Evolutionary conservation across 2,329 filamentous ascomycete species (phyloP).

Genomic region (Aspergillus sojae): DNA sequence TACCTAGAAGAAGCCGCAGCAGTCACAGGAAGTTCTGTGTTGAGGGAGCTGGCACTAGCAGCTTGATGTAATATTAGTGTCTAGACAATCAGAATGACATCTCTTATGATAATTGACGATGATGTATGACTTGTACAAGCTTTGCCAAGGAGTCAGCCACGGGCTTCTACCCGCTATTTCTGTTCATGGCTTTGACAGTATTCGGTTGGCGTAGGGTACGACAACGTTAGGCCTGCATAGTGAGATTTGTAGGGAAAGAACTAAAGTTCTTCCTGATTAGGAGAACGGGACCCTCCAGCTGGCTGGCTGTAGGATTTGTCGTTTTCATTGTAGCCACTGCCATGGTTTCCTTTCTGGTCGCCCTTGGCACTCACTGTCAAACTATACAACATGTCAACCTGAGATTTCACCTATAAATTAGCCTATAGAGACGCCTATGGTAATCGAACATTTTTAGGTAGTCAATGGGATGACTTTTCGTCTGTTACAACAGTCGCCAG

Average conservation of each 20-base stretch:
- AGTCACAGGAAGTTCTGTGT: neutral
- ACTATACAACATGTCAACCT: too few species aligned
- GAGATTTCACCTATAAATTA: too few species aligned
- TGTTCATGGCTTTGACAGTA: neutral
- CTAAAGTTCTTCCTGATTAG: neutral
- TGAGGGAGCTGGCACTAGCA: neutral
- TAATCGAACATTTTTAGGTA: rapidly evolving
- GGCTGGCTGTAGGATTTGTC: neutral
- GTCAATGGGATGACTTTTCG: too few species aligned
- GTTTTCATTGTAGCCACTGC: neutral
- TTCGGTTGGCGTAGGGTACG: neutral
- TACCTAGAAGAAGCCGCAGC: neutral
- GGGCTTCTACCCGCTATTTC: neutral
- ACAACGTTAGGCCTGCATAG: neutral
- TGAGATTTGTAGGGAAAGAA: neutral
- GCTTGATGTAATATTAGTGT: neutral
- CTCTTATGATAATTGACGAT: neutral
- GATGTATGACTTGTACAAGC: neutral
- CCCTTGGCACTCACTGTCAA: neutral
- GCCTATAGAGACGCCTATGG: too few species aligned
- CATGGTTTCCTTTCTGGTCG: neutral
- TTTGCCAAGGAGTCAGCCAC: neutral
- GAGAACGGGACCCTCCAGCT: neutral
- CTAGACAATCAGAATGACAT: neutral
- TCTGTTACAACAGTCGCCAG: too few species aligned